Evolutionary conservation across 2,329 filamentous ascomycete genomes (phyloP), one percentile per base, ranked within the genome.

Genomic region (Trichoderma atrobrunneum): DNA sequence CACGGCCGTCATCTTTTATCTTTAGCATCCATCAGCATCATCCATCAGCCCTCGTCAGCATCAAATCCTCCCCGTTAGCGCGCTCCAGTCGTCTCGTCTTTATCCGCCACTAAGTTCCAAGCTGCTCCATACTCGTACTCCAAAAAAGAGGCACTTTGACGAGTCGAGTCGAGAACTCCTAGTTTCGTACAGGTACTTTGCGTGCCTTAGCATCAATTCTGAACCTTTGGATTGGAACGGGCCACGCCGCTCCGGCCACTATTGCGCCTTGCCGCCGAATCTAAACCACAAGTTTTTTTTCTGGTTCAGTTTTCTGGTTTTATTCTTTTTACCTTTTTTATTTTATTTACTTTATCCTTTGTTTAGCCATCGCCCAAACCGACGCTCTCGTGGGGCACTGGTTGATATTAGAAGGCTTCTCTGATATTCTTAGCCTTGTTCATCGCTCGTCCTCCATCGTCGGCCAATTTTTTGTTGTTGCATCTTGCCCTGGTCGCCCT

Each of bases 141-240:
- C 43, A 51, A 26, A 62, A 39, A 26, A 39, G 60, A 62, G 57
- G 28, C 57, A 32, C 39, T 43, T 36, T 8, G 18, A n/a, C 39
- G 39, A 43, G 39, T 43, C 18, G 57, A 60, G 57, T 59, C 56
- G 56, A 60, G 18, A 60, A 34, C 57, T 34, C n/a, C 10, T 28
- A 59, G 30, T 6, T 30, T 59, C 54, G 24, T 57, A 26, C 54
- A 57, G 28, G 28, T 32, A 32, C 56, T n/a, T 59, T 57, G 21
- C 54, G 26, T 57, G 32, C 28, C 57, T 39, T 64, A n/a, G 34
- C 61, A 70, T 26, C 54, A 60, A 54, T n/a, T 43, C 16, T 43
- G 39, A 43, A 36, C 66, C 56, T 62, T 61, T 70, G 66, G 66
- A 70, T 70, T 57, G 39, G 66, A 70, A 62, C 66, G 66, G 66